These are phyloP conservation scores for Speleostelium caveatum DNA, from an alignment of 78 protist species.

Conservation along the genomic window DNA sequence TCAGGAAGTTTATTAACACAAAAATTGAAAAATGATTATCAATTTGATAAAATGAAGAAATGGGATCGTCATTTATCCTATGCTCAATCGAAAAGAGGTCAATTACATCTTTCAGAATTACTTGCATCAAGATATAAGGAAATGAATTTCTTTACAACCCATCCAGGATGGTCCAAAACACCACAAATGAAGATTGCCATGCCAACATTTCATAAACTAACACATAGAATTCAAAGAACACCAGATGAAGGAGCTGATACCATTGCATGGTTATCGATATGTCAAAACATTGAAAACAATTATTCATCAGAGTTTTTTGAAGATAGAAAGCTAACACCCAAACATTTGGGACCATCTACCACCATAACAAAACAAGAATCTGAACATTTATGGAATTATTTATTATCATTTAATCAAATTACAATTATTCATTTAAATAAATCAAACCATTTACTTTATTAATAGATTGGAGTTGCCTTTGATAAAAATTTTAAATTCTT, in stretches of 20 bases:
- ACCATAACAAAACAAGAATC: too few species aligned
- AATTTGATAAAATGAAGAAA: not conserved
- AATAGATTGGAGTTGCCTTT: not conserved
- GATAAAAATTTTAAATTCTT: not conserved
- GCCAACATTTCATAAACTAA: constrained; percentile 34
- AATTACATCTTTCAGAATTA: constrained; percentile 34
- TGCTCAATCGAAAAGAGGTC: constrained; percentile 54
- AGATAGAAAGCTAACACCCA: constrained; percentile 27
- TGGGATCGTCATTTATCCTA: constrained; percentile 42
- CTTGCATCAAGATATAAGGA: constrained; percentile 8
- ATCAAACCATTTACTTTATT: too few species aligned
- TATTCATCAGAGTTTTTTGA: constrained; percentile 26
- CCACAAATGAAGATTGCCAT: constrained; percentile 17
- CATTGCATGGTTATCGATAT: constrained; percentile 35
- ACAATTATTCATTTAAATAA: too few species aligned
- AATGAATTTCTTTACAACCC: constrained; percentile 37
- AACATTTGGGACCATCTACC: not conserved
- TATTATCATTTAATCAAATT: too few species aligned
- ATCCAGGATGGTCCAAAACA: constrained; percentile 61
- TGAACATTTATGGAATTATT: too few species aligned
- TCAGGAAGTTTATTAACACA: constrained; percentile 59
- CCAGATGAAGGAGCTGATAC: constrained; percentile 57
- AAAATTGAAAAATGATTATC: constrained; percentile 31
- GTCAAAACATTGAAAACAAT: constrained; percentile 11
- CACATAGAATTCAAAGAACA: constrained; percentile 12